Base-by-base conservation (phyloP, 2,329 filamentous ascomycete species). In the Dactylellina haptotyla region DNA sequence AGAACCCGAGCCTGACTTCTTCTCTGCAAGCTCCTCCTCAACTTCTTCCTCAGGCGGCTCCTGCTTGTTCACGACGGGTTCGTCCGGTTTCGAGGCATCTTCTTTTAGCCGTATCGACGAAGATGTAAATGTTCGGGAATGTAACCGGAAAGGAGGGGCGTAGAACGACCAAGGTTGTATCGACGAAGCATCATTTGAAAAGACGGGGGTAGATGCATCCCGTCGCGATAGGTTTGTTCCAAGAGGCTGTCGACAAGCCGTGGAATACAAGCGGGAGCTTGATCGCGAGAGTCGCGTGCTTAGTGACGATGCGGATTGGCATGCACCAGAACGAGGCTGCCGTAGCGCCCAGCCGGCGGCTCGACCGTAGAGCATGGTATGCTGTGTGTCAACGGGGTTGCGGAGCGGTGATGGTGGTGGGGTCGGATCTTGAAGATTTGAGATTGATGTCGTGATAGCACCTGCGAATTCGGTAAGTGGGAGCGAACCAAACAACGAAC, bases 11-110 rank as follows among this genome's bases (percentile, higher is more conserved):
- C 67, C 78, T 50, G 82, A 82, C 32, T 81, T 81, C 77, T 85
- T 85, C 25, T 84, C 80, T 28, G 86, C 82, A 1, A 84, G 80
- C 69, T 84, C 30, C 80, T 82, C 53, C 77, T 86, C 87, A 16
- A 80, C 78, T 4, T 53, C 48, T 50, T 73, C 76, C 61, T 80
- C 78, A 8, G 75, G 45, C 28, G 69, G 37, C 48, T 83, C 82
- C 32, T 80, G 78, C 4, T 77, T 74, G 71, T 78, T 79, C 2
- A 77, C 79, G n/a, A 79, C 76, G 50, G 80, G 76, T 43, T 81
- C 78, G 25, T 77, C 87, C 85, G 75, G 79, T 82, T 83, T 82
- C 62, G 62, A 28, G 26, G 23, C 10, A 25, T 74, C 39, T 16
- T 74, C 62, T 28, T 74, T 66, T 51, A 74, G 53, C 26, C 77